A percentile compares a stretch with the other conserved stretches of the same genome.
Evolutionary conservation across 345 rosid species (phyloP).

Genomic region (Sonneratia caseolaris): DNA sequence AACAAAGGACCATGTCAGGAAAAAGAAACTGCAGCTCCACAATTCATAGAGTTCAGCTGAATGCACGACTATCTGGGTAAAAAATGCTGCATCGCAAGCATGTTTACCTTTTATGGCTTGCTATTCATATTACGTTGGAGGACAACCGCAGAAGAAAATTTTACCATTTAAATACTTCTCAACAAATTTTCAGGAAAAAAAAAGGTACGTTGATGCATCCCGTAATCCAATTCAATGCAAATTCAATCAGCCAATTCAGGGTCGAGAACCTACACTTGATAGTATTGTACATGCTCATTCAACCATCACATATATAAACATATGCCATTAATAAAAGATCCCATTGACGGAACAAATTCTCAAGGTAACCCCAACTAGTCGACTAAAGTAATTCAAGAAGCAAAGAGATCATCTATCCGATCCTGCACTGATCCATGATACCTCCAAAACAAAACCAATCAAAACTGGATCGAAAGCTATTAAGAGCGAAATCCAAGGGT

Average conservation of each 20-base stretch:
- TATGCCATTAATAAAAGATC: background rate
- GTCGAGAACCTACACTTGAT: background rate
- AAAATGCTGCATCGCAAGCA: background rate
- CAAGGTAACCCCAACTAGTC: background rate
- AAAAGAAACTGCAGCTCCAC: background rate
- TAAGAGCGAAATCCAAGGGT: too few species aligned
- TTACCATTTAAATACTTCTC: too few species aligned
- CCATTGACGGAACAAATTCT: background rate
- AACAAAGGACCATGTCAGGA: background rate
- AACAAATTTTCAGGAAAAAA: background rate
- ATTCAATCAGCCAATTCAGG: background rate
- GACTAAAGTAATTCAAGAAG: background rate
- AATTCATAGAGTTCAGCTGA: background rate
- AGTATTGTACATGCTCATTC: background rate
- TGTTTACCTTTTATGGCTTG: background rate
- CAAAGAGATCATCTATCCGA: background rate
- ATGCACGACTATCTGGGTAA: background rate
- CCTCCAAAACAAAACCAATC: background rate
- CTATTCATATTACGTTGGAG: background rate
- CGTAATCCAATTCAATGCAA: background rate
- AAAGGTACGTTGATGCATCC: background rate
- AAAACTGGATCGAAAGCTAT: background rate
- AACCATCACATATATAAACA: background rate
- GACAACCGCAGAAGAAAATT: too few species aligned
- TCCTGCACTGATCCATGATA: background rate